These are phyloP conservation scores for Pharnaceum exiguum DNA, from an alignment of 148 eudicot genomes.

Conservation along the genomic window DNA sequence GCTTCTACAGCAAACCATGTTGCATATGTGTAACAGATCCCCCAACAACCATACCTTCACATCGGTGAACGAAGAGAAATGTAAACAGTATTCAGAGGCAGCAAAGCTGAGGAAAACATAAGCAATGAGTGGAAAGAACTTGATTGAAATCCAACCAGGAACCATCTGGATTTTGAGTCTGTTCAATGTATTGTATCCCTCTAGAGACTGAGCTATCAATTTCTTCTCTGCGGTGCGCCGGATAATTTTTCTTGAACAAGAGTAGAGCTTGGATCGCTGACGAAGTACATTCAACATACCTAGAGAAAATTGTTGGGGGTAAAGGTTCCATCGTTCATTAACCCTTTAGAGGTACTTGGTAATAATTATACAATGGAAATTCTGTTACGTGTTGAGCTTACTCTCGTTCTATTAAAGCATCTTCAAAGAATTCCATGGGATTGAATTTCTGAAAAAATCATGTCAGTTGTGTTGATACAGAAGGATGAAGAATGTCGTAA, in stretches of 20 bases:
- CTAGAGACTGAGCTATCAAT: constrained; percentile 35
- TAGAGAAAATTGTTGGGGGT: not conserved
- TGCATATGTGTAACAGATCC: constrained; percentile 54
- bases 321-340: not conserved
- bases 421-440: constrained; percentile 57
- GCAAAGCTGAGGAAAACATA: not conserved
- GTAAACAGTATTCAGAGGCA: not conserved
- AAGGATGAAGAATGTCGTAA: not conserved
- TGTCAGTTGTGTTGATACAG: not conserved
- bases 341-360: not conserved
- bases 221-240: constrained; percentile 32
- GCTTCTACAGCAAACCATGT: constrained; percentile 63
- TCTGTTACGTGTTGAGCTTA: constrained; percentile 14
- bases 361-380: not conserved
- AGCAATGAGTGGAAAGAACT: not conserved
- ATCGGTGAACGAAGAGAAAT: not conserved
- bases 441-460: constrained; percentile 45
- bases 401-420: constrained; percentile 56
- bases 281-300: constrained; percentile 43
- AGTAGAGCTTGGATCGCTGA: constrained; percentile 39
- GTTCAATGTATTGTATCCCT: constrained; percentile 31
- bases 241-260: constrained; percentile 35
- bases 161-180: constrained; percentile 44
- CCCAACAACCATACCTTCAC: constrained; percentile 59
- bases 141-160: constrained; percentile 29